phyloP scores from a whole-genome alignment of 139 green algal species.

The Penium margaritaceum region DNA sequence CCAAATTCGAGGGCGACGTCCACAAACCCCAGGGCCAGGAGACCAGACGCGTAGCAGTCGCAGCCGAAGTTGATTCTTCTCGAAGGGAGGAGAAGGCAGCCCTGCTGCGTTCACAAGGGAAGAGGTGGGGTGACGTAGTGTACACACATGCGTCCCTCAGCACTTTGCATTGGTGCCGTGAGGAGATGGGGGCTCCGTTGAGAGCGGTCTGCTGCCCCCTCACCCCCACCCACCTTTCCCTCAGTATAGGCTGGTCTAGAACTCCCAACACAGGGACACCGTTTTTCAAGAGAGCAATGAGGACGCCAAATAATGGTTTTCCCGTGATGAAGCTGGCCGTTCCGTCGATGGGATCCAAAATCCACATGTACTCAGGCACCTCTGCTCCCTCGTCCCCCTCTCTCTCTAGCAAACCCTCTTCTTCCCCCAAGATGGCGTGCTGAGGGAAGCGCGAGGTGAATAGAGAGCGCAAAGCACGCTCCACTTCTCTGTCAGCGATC shows the following conservation, averaged over 20 bases:
- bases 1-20: constrained; percentile 91
- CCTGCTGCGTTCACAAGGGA: constrained; percentile 48
- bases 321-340: constrained; percentile 99
- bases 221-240: constrained; percentile 87
- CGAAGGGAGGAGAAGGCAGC: too few relatives aligned
- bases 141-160: constrained; percentile 48
- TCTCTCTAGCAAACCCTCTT: constrained; percentile 1
- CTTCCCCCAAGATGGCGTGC: constrained; percentile 29
- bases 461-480: neutral
- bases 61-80: constrained; percentile 80
- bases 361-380: constrained; percentile 72
- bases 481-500: constrained; percentile 5
- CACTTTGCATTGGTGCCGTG: constrained; percentile 39
- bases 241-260: constrained; percentile 86
- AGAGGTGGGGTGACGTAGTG: constrained; percentile 90
- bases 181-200: constrained; percentile 69
- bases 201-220: constrained; percentile 66
- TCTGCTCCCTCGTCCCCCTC: constrained; percentile 12
- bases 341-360: constrained; percentile 96
- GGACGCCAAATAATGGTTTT: constrained; percentile 92
- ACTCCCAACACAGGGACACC: constrained; percentile 78
- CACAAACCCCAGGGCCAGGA: constrained; percentile 72
- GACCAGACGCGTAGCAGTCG: constrained; percentile 97
- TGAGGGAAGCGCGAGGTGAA: constrained; percentile 8
- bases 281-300: constrained; percentile 81